A percentile compares a stretch with the other conserved stretches of the same genome.
Conservation (phyloP, 305 asterid genomes). For the Fraxinus xanthoxyloides region DNA sequence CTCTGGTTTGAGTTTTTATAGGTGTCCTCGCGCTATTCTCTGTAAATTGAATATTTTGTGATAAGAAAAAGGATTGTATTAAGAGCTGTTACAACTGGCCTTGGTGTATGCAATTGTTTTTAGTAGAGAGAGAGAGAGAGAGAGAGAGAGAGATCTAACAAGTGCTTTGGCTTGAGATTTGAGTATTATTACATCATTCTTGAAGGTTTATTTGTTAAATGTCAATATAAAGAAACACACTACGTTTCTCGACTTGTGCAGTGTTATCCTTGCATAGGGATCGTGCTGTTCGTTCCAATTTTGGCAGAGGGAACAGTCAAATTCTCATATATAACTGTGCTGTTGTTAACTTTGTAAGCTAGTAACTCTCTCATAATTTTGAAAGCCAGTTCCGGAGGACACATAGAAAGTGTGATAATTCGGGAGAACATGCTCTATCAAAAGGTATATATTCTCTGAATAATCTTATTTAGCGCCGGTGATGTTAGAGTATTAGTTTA, state of each 20-base stretch:
- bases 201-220: background rate
- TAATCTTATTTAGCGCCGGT: background rate
- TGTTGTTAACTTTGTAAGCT: background rate
- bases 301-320: background rate
- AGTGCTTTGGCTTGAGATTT: background rate
- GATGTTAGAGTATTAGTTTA: background rate
- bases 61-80: background rate
- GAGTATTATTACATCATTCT: background rate
- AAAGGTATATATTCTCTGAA: no score
- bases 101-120: background rate
- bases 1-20: constrained; percentile 27
- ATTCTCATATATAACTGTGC: background rate
- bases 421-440: no score
- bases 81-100: background rate
- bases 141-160: background rate
- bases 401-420: no score
- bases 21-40: constrained; percentile 15
- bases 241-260: background rate
- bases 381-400: background rate
- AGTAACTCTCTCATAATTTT: no score
- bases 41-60: constrained; percentile 9
- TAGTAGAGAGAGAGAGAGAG: background rate
- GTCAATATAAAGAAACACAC: background rate
- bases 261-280: background rate
- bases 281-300: background rate